A percentile compares a stretch with the other conserved stretches of the same genome.
These are phyloP conservation scores for Dothidotthia symphoricarpi DNA, from an alignment of 2,329 filamentous ascomycete genomes.

Conservation along the genomic window DNA sequence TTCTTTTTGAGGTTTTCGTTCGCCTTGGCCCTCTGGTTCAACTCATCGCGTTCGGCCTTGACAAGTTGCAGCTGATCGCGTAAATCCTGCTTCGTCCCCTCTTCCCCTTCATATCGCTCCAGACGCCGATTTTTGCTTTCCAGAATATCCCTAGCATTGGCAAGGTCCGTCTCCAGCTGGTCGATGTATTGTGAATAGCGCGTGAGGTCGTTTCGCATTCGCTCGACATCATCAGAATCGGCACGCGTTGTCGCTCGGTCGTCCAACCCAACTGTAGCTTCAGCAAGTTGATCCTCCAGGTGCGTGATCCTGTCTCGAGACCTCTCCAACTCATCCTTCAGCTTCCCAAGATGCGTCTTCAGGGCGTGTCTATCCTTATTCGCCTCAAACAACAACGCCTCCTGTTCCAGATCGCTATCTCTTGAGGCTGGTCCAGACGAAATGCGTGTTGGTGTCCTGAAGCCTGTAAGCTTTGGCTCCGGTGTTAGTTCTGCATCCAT, in stretches of 20 bases:
- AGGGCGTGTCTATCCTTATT: constrained; percentile 49
- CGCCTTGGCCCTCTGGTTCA: constrained; percentile 50
- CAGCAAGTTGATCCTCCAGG: constrained; percentile 50
- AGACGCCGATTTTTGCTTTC: constrained; percentile 50
- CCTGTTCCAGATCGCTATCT: constrained; percentile 50
- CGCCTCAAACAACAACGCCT: constrained; percentile 51
- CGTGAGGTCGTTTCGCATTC: constrained; percentile 45
- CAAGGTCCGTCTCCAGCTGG: constrained; percentile 49
- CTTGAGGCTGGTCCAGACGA: constrained; percentile 32
- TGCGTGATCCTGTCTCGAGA: constrained; percentile 44
- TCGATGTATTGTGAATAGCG: constrained; percentile 52
- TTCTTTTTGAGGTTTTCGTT: constrained; percentile 56
- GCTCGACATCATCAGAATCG: constrained; percentile 46
- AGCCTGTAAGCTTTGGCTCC: constrained; percentile 34
- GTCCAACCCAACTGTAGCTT: constrained; percentile 48
- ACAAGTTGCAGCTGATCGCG: constrained; percentile 52
- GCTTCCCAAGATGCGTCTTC: constrained; percentile 41
- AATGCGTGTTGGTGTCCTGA: constrained; percentile 34
- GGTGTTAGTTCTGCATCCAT: constrained; percentile 38
- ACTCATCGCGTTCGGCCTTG: constrained; percentile 50
- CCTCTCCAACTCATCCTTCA: constrained; percentile 46
- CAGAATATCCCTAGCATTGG: constrained; percentile 44
- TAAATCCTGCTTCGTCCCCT: constrained; percentile 49
- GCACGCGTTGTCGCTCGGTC: constrained; percentile 39
- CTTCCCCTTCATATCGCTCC: constrained; percentile 44